Percentiles rank a stretch among this genome's conserved stretches.
These are phyloP conservation scores for Kluyveromyces dobzhanskii DNA, from an alignment of 805 yeast genomes.

Conservation along the genomic window DNA sequence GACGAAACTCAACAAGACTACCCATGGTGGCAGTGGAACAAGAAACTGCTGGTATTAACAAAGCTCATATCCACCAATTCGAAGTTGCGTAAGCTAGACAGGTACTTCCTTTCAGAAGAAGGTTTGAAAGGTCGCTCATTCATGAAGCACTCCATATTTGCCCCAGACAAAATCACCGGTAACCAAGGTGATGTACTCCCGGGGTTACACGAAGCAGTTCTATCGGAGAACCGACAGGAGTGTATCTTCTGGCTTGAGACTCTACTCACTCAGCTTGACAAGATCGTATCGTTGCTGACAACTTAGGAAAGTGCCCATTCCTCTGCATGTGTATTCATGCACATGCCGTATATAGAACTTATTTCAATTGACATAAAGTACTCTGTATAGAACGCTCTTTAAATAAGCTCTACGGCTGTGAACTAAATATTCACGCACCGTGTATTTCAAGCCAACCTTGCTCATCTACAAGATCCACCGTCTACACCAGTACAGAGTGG, in stretches of 20 bases:
- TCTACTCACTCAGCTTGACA: conserved; percentile 14
- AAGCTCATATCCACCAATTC: conserved; percentile 46
- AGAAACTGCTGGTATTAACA: conserved; percentile 52
- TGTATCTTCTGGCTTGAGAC: conserved; percentile 38
- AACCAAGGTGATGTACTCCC: conserved; percentile 47
- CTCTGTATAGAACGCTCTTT: too few species aligned
- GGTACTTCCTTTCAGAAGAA: conserved; percentile 39
- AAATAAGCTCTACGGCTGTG: too few species aligned
- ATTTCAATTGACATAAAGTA: too few species aligned
- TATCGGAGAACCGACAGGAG: conserved; percentile 37
- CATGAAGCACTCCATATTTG: conserved; percentile 58
- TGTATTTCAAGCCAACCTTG: too few species aligned
- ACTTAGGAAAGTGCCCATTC: neutral
- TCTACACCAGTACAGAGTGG: too few species aligned
- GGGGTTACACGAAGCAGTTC: conserved; percentile 48
- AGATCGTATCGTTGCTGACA: conserved; percentile 2
- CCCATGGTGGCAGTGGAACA: conserved; percentile 65
- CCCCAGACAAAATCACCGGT: conserved; percentile 48
- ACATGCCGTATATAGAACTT: too few species aligned
- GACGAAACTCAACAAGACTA: conserved; percentile 50
- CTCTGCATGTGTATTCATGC: too few species aligned
- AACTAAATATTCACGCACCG: too few species aligned
- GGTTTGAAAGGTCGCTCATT: conserved; percentile 46
- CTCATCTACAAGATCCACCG: too few species aligned
- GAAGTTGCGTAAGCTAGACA: conserved; percentile 46